A percentile compares a stretch with the other conserved stretches of the same genome.
These are phyloP conservation scores for Cordyceps cateniannulata DNA, from an alignment of 2,329 filamentous ascomycete genomes.

Conservation along the genomic window DNA sequence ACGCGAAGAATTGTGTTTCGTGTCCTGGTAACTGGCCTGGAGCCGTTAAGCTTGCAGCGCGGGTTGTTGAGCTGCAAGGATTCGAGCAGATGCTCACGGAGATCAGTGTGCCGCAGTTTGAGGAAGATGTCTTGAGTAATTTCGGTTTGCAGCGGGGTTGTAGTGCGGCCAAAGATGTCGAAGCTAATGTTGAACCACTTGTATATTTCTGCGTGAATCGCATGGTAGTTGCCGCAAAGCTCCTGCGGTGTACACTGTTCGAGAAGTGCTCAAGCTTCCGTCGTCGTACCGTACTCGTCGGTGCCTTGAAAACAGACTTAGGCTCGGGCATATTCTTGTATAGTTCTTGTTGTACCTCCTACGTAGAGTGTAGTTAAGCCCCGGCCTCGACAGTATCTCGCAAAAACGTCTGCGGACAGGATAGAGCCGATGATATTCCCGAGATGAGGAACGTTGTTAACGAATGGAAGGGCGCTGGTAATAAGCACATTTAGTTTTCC, in stretches of 20 bases:
- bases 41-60: conserved; percentile 83
- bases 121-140: conserved; percentile 90
- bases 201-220: conserved; percentile 83
- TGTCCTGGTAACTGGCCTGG: conserved; percentile 70
- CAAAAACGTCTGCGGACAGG: conserved; percentile 80
- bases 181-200: conserved; percentile 94
- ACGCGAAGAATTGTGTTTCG: conserved; percentile 83
- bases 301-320: conserved; percentile 21
- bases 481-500: no score
- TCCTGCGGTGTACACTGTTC: conserved; percentile 74
- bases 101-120: conserved; percentile 75
- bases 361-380: conserved; percentile 76
- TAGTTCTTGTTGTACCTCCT: conserved; percentile 47
- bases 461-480: conserved; percentile 80
- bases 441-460: conserved; percentile 70
- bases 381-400: conserved; percentile 72
- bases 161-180: conserved; percentile 89
- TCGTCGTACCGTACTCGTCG: conserved; percentile 93
- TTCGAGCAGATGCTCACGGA: conserved; percentile 65
- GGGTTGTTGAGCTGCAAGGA: conserved; percentile 65
- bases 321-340: background rate
- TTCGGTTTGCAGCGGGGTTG: conserved; percentile 79
- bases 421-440: conserved; percentile 86
- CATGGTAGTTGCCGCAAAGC: conserved; percentile 89
- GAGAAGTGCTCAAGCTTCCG: conserved; percentile 89